These are phyloP conservation scores for Xylariomycetidae sp. DNA, from an alignment of 2,329 filamentous ascomycete species.

Conservation along the genomic window DNA sequence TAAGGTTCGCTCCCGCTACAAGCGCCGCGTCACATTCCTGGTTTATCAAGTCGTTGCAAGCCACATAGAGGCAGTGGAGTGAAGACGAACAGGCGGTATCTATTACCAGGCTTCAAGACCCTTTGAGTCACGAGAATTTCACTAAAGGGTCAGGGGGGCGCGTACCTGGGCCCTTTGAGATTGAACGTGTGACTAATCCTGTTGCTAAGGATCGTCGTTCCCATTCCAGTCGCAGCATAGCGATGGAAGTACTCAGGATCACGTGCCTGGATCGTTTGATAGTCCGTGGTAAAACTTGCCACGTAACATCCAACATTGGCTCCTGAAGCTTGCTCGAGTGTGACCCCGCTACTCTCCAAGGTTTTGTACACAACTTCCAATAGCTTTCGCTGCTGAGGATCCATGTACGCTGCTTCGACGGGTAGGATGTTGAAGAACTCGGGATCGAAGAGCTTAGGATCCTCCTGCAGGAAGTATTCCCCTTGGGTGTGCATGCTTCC, in stretches of 20 bases:
- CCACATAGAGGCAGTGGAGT: slow-evolving; percentile 6
- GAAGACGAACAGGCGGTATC: slow-evolving; percentile 9
- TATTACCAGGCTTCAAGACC: slow-evolving; percentile 1
- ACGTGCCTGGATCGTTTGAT: not conserved
- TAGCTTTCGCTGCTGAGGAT: not conserved
- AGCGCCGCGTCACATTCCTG: slow-evolving; percentile 9
- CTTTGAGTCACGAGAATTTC: no score
- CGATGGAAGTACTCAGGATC: not conserved
- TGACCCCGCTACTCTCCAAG: not conserved
- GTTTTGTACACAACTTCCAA: not conserved
- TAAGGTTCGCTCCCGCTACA: slow-evolving; percentile 6
- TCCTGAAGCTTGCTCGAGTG: not conserved
- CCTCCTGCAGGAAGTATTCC: not conserved
- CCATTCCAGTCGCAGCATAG: not conserved
- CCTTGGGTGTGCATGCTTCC: not conserved
- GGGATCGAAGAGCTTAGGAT: not conserved
- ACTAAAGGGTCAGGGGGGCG: no score
- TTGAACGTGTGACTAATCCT: not conserved
- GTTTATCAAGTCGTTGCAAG: slow-evolving; percentile 1
- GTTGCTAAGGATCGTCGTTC: not conserved
- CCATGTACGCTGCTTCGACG: not conserved
- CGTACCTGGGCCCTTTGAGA: slow-evolving; percentile 1
- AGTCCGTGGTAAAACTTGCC: not conserved
- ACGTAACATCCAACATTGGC: not conserved
- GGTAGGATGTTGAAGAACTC: not conserved